These are phyloP conservation scores for Phytophthora sansomeana DNA, from an alignment of 352 stramenopile species.

Conservation along the genomic window DNA sequence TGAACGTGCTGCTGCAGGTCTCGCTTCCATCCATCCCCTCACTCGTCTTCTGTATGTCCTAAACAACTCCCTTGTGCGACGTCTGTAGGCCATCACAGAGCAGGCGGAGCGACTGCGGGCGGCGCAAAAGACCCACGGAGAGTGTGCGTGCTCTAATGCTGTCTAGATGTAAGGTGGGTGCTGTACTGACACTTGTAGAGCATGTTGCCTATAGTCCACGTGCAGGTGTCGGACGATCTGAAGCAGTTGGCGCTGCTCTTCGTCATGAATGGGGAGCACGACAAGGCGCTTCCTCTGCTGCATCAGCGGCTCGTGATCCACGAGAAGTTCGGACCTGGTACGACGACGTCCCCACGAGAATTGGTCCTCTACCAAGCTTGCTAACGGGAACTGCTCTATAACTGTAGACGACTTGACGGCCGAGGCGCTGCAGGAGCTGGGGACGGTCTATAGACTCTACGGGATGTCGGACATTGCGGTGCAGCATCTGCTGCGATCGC, in stretches of 20 bases:
- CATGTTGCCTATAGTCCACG: conserved; percentile 46
- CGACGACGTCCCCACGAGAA: not conserved
- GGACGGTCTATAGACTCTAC: conserved; percentile 75
- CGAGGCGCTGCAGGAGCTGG: conserved; percentile 70
- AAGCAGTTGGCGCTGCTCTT: conserved; percentile 72
- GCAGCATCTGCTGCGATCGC: conserved; percentile 68
- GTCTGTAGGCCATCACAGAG: conserved; percentile 50
- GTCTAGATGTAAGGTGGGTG: too few relatives aligned
- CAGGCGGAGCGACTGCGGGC: conserved; percentile 54
- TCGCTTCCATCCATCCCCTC: not conserved
- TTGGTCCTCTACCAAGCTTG: too few relatives aligned
- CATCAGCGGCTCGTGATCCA: conserved; percentile 85
- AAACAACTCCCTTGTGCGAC: not conserved
- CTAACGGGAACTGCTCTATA: not conserved
- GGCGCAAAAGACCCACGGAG: conserved; percentile 55
- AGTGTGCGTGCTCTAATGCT: conserved; percentile 43
- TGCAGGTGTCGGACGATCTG: conserved; percentile 65
- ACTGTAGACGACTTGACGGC: conserved; percentile 62
- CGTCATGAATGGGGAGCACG: conserved; percentile 73
- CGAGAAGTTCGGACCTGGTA: conserved; percentile 78
- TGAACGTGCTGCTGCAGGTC: conserved; percentile 49
- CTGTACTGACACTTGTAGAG: not conserved
- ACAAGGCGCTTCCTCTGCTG: conserved; percentile 72
- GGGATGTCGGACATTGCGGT: conserved; percentile 54
- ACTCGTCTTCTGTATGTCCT: not conserved